These are phyloP conservation scores for Lignosus rhinocerotis DNA, from an alignment of 1,284 basidiomycete genomes.

Conservation along the genomic window DNA sequence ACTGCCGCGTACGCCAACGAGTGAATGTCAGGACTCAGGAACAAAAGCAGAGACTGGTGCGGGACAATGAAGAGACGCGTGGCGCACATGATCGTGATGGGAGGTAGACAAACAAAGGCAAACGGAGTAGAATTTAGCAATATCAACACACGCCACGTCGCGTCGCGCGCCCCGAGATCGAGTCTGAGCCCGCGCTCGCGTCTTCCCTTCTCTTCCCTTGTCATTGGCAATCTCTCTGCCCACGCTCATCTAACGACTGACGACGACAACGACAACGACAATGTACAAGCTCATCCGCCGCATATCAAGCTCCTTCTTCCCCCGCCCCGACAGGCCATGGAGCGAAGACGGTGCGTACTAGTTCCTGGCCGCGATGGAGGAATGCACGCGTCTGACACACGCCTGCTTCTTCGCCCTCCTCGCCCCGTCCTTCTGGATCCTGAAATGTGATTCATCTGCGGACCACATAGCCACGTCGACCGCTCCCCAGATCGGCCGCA, in stretches of 20 bases:
- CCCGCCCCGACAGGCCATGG: slow-evolving; percentile 71
- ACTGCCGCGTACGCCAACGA: too few relatives aligned
- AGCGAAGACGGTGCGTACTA: slow-evolving; percentile 65
- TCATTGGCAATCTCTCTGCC: background rate
- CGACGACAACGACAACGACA: slow-evolving; percentile 2
- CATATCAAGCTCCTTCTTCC: slow-evolving; percentile 69
- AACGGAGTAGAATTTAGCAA: slow-evolving; percentile 14
- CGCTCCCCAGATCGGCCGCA: slow-evolving; percentile 65
- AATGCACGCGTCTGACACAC: slow-evolving; percentile 26
- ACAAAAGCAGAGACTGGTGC: background rate
- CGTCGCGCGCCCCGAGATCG: slow-evolving; percentile 21
- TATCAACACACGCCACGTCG: slow-evolving; percentile 20
- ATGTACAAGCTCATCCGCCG: slow-evolving; percentile 75
- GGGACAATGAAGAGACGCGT: background rate
- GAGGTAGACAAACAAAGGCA: slow-evolving; percentile 23
- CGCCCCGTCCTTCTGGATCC: slow-evolving; percentile 20
- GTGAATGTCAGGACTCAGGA: background rate
- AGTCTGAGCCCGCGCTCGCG: slow-evolving; percentile 10
- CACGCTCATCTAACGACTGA: background rate
- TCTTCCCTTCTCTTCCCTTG: background rate
- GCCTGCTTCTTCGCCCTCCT: slow-evolving; percentile 7
- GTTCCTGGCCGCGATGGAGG: slow-evolving; percentile 8
- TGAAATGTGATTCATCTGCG: background rate
- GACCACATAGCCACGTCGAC: slow-evolving; percentile 61
- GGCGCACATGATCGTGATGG: slow-evolving; percentile 17